phyloP scores from a whole-genome alignment of 2,329 filamentous ascomycete species.

The Hypoxylon sp. region DNA sequence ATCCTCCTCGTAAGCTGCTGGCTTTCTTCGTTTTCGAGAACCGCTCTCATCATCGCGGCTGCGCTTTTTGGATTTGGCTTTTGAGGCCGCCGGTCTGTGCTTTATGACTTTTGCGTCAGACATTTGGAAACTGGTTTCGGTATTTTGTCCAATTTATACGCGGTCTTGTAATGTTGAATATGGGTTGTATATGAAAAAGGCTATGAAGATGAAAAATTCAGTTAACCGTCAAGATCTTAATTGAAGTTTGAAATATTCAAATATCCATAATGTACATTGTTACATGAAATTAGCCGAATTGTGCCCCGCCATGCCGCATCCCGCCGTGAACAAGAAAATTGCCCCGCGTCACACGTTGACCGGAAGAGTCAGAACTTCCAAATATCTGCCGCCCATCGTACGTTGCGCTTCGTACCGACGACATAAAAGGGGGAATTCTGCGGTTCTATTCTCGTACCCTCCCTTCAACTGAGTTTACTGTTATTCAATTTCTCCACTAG shows the following conservation, averaged over 20 bases:
- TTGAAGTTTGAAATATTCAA: slow-evolving; percentile 30
- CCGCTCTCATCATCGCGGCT: slow-evolving; percentile 64
- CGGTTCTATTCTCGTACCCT: neutral
- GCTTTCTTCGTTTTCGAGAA: slow-evolving; percentile 67
- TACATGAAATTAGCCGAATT: slow-evolving; percentile 28
- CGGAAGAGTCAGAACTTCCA: slow-evolving; percentile 41
- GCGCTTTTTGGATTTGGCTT: slow-evolving; percentile 65
- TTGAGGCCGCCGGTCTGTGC: slow-evolving; percentile 43
- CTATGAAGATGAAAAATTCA: slow-evolving; percentile 37
- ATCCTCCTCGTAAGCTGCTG: slow-evolving; percentile 65
- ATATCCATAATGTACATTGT: slow-evolving; percentile 26
- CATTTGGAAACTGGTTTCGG: slow-evolving; percentile 31
- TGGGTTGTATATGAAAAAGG: neutral
- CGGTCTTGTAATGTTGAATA: slow-evolving; percentile 6
- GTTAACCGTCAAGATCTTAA: slow-evolving; percentile 25
- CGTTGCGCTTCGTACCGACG: slow-evolving; percentile 18
- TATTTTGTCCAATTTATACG: neutral
- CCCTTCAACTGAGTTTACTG: slow-evolving; percentile 10
- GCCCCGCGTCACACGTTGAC: slow-evolving; percentile 46
- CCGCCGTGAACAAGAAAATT: slow-evolving; percentile 38
- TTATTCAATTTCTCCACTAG: neutral
- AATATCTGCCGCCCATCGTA: slow-evolving; percentile 26
- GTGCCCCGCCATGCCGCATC: slow-evolving; percentile 38
- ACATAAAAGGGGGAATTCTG: slow-evolving; percentile 15
- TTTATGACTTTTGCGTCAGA: slow-evolving; percentile 38